A percentile compares a stretch with the other conserved stretches of the same genome.
Conservation (phyloP, 2,329 filamentous ascomycete genomes). For the Teratosphaeria nubilosa region DNA sequence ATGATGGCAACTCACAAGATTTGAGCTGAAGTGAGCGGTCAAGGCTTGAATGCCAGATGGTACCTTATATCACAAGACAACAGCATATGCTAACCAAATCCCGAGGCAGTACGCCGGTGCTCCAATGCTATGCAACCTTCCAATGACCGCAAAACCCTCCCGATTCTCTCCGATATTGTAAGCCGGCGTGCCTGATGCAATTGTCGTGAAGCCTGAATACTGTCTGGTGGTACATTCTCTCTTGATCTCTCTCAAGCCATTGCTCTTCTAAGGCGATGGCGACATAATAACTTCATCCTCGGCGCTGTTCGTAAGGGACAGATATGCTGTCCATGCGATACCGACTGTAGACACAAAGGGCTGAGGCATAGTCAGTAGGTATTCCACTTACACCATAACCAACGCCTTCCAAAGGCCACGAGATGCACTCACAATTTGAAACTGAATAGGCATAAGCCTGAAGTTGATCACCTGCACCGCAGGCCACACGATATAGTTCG, state of each 20-base stretch:
- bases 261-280: constrained; percentile 1
- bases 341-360: constrained; percentile 92
- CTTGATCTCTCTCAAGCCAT: background rate
- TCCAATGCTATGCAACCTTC: background rate
- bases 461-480: constrained; percentile 96
- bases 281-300: constrained; percentile 45
- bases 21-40: background rate
- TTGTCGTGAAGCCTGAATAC: background rate
- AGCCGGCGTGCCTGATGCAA: background rate
- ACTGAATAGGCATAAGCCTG: constrained; percentile 84
- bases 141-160: background rate
- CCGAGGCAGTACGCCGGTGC: background rate
- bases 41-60: background rate
- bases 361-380: constrained; percentile 36
- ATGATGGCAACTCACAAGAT: background rate
- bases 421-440: constrained; percentile 67
- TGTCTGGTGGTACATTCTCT: background rate
- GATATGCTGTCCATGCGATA: constrained; percentile 95
- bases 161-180: background rate
- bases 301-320: constrained; percentile 80
- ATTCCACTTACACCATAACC: background rate
- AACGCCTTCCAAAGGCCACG: background rate
- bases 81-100: background rate
- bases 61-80: background rate
- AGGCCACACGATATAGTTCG: constrained; percentile 93